These are phyloP conservation scores for Epichloe sylvatica DNA, from an alignment of 2,329 filamentous ascomycete species.

Conservation along the genomic window DNA sequence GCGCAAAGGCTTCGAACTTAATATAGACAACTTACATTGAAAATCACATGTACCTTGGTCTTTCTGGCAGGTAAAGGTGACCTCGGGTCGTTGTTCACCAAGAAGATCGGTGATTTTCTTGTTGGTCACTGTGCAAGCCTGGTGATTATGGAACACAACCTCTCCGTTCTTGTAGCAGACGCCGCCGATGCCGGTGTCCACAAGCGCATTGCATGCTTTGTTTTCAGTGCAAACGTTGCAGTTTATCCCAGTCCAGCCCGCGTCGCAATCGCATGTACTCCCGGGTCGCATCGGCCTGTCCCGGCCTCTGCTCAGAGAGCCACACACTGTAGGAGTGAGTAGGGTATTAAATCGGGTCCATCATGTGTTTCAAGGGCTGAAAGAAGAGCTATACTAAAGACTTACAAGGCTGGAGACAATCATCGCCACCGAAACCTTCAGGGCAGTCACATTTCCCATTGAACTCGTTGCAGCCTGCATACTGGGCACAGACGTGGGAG, in stretches of 20 bases:
- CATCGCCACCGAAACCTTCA: constrained; percentile 82
- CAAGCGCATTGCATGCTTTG: constrained; percentile 73
- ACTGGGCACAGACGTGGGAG: constrained; percentile 83
- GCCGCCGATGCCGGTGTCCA: constrained; percentile 67
- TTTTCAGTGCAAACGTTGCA: constrained; percentile 88
- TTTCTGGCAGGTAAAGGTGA: constrained; percentile 81
- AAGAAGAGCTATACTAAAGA: background rate
- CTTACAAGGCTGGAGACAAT: constrained; percentile 71
- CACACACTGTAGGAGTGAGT: constrained; percentile 47
- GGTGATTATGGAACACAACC: constrained; percentile 86
- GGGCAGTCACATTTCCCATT: constrained; percentile 91
- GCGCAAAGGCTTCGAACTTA: background rate
- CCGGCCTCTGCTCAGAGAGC: constrained; percentile 67
- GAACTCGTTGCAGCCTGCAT: constrained; percentile 71
- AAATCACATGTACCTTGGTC: constrained; percentile 74
- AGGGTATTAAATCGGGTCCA: background rate
- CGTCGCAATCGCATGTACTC: constrained; percentile 67
- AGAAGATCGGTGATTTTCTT: constrained; percentile 80
- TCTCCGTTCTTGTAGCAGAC: constrained; percentile 87
- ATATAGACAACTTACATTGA: constrained; percentile 51
- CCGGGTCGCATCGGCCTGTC: constrained; percentile 63
- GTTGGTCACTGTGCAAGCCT: constrained; percentile 97
- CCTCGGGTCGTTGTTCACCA: constrained; percentile 73
- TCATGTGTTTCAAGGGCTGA: background rate
- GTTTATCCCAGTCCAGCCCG: constrained; percentile 94